Base-by-base conservation (phyloP, 1,139 yeast species). In the Suhomyces wounanorum region DNA sequence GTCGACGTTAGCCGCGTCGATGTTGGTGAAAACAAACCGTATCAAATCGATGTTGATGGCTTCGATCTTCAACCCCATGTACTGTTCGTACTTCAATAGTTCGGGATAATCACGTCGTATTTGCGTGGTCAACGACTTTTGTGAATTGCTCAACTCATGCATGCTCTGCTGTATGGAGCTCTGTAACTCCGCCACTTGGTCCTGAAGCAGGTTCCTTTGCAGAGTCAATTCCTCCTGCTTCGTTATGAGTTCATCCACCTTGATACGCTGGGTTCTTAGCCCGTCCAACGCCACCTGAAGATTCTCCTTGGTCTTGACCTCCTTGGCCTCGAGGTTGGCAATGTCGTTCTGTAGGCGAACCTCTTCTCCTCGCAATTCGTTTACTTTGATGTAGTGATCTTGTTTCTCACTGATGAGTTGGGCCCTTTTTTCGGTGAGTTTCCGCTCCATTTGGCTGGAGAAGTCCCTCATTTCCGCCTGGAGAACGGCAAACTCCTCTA, bases 1-100 rank as follows among this genome's bases (percentile, higher is more conserved):
- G 39, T 70, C 73, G 16, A 68, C 61, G 50, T 78, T 65, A 36
- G 68, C 63, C 13, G 76, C 66, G 49, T 75, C 79, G n/a, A 81
- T 64, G 54, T 79, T 78, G 26, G 58, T 63, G 53, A 81, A 81
- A 2, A 64, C 62, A 51, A 81, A 75, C 48, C 63, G 62, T 36
- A 81, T 60, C 11, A 69, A 51, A 48, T 75, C 77, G 9, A 66
- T 67, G 2, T 66, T 61, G 2, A 74, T 52, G 5, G 78, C 81
- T 44, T 73, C 75, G 36, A 80, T 70, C 44, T 64, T 68, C 45
- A 81, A 60, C 0, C 85, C 84, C 46, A 79, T 64, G 51, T 78
- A 72, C 46, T 66, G 64, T 52, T 79, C 83, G 55, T 69, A 78
- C 48, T 75, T 70, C 37, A 69, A 59, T 18, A 79, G 68, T 47